Percentiles rank a stretch among this genome's conserved stretches.
phyloP scores from a whole-genome alignment of 2,329 filamentous ascomycete genomes.

The Plectosphaerella sp. region DNA sequence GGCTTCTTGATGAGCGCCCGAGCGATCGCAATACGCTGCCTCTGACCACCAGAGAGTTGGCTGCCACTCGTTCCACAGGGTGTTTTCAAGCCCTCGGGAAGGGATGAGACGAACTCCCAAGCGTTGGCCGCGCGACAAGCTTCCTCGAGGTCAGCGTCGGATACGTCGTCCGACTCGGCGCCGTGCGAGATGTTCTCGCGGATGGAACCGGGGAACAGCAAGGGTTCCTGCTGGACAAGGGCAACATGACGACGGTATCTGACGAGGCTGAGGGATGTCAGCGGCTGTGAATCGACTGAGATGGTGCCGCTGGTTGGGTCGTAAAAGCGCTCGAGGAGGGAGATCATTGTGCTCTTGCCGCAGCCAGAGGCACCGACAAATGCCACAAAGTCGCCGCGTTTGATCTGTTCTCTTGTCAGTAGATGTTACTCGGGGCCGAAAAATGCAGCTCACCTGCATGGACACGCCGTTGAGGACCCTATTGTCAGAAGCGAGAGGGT shows the following conservation, averaged over 20 bases:
- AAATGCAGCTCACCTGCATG: background rate
- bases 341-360: slow-evolving; percentile 57
- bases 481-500: background rate
- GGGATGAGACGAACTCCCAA: slow-evolving; percentile 45
- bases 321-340: slow-evolving; percentile 37
- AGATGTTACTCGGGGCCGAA: background rate
- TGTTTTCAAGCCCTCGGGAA: slow-evolving; percentile 28
- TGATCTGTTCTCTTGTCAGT: slow-evolving; percentile 19
- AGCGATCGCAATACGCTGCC: slow-evolving; percentile 52
- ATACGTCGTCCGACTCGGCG: slow-evolving; percentile 11
- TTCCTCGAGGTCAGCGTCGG: slow-evolving; percentile 29
- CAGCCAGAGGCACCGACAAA: slow-evolving; percentile 55
- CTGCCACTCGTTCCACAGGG: slow-evolving; percentile 10
- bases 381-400: slow-evolving; percentile 44
- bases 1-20: slow-evolving; percentile 49
- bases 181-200: slow-evolving; percentile 45
- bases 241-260: slow-evolving; percentile 2
- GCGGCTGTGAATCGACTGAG: slow-evolving; percentile 11
- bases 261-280: slow-evolving; percentile 16
- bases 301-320: slow-evolving; percentile 4
- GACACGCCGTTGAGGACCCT: background rate
- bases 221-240: slow-evolving; percentile 9
- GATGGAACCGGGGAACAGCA: slow-evolving; percentile 36
- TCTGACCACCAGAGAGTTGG: slow-evolving; percentile 49
- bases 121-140: slow-evolving; percentile 43